Evolutionary conservation across 2,329 filamentous ascomycete species (phyloP).

Genomic region (Dactylellina drechsleri): DNA sequence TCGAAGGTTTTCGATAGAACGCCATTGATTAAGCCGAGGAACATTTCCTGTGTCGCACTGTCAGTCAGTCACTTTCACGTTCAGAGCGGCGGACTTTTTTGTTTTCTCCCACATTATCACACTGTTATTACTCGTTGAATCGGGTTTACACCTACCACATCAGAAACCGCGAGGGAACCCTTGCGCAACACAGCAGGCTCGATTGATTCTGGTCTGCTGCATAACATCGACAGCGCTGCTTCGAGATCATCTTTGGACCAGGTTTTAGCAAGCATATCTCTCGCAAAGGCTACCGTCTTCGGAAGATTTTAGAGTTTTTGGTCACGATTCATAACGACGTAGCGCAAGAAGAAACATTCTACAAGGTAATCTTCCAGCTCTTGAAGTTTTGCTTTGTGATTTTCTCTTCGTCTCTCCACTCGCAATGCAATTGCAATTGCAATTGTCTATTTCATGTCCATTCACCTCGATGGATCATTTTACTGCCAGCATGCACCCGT

Average conservation of each 20-base stretch:
- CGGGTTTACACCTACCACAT: constrained; percentile 44
- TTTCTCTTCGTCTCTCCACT: constrained; percentile 1
- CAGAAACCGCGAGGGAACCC: constrained; percentile 21
- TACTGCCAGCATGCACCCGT: constrained; percentile 13
- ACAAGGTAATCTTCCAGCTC: constrained; percentile 44
- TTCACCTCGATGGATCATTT: neutral
- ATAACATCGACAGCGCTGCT: constrained; percentile 41
- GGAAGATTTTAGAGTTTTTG: constrained; percentile 53
- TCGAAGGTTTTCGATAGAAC: constrained; percentile 39
- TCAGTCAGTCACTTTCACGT: constrained; percentile 41
- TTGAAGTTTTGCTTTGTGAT: constrained; percentile 13
- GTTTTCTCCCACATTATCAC: neutral
- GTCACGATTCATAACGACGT: constrained; percentile 28
- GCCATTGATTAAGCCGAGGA: constrained; percentile 45
- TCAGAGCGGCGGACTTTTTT: constrained; percentile 52
- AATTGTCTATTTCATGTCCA: constrained; percentile 20
- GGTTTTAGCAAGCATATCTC: constrained; percentile 50
- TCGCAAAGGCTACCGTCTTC: constrained; percentile 52
- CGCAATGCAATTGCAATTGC: too few relatives aligned
- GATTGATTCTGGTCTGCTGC: constrained; percentile 20
- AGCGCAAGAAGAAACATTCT: constrained; percentile 37
- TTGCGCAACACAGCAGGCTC: constrained; percentile 46
- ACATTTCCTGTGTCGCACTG: constrained; percentile 40
- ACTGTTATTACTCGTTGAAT: constrained; percentile 4
- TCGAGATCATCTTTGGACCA: constrained; percentile 39